Evolutionary conservation across 371 early-diverging fungal species (phyloP), one percentile per base, ranked within the genome.

Genomic region (Haplosporangium sp.): DNA sequence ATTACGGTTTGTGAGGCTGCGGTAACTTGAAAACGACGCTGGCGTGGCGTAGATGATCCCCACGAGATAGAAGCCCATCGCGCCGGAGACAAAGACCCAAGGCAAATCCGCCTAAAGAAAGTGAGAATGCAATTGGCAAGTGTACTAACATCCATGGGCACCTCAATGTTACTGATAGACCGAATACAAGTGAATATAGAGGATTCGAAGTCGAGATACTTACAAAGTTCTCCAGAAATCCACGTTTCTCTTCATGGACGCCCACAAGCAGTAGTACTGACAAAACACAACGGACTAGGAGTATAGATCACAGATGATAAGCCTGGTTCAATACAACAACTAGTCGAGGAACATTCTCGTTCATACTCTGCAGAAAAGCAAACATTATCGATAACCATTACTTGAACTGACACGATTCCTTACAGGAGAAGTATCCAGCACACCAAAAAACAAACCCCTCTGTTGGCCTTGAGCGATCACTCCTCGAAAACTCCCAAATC

Each of bases 31-130:
- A 41, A 74, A 74, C 0, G 74, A 67, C 10, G 74, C 74, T 11
- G 74, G 74, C 0, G 74, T 74, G 10, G 74, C 74, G n/a, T 74
- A 74, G 64, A 74, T 74, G 55, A 74, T 74, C 2, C 74, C 74
- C 29, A 74, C 74, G 5, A 74, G 74, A 54, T 74, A 74, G 47
- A 74, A 74, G 43, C 74, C 74, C 74, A 74, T 68, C n/a, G 74
- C 74, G 0, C 74, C 74, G 36, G 74, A 62, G 37, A 74, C 74
- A 45, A 74, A 74, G 1, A 67, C 74, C 74, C 74, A 74, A 12
- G 74, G 74, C n/a, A 74, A 20, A 43, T 74, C 68, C 6, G 74
- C 74, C 74, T 74, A 56, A 38, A 37, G 43, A 6, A 46, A 29
- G 16, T 23, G 37, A 48, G 43, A 55, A 50, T 42, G 57, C 6